These are phyloP conservation scores for Heritiera fomes DNA, from an alignment of 345 rosid genomes.

Conservation along the genomic window DNA sequence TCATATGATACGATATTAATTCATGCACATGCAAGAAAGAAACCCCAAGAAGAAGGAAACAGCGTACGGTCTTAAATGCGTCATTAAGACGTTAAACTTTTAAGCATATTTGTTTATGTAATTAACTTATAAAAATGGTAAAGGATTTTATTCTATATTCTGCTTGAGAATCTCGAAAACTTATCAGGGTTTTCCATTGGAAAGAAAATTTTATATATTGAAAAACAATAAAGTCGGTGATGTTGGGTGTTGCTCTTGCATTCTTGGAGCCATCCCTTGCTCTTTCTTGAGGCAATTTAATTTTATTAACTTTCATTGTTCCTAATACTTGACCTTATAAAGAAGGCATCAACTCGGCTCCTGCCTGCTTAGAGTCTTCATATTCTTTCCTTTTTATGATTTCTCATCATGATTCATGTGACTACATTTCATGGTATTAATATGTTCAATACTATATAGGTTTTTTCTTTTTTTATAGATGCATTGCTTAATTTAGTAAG, in stretches of 20 bases:
- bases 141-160: conserved; percentile 37
- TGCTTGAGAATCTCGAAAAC: conserved; percentile 54
- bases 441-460: not conserved
- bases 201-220: not conserved
- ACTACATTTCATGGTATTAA: not conserved
- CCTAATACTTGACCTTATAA: not conserved
- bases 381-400: not conserved
- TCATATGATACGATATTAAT: not conserved
- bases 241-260: conserved; percentile 11
- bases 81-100: not conserved
- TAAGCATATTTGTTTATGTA: not conserved
- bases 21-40: conserved; percentile 31
- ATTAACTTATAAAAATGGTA: not conserved
- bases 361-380: not conserved
- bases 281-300: conserved; percentile 48
- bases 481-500: not conserved
- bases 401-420: not conserved
- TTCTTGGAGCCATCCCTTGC: conserved; percentile 54
- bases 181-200: conserved; percentile 27
- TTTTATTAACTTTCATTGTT: conserved; percentile 1
- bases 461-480: not conserved
- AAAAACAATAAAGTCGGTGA: conserved; percentile 14
- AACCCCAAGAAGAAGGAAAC: conserved; percentile 35
- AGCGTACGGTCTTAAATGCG: conserved; percentile 25
- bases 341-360: not conserved